These are phyloP conservation scores for Mortierella sp. DNA, from an alignment of 371 early-diverging fungal species.

Conservation along the genomic window DNA sequence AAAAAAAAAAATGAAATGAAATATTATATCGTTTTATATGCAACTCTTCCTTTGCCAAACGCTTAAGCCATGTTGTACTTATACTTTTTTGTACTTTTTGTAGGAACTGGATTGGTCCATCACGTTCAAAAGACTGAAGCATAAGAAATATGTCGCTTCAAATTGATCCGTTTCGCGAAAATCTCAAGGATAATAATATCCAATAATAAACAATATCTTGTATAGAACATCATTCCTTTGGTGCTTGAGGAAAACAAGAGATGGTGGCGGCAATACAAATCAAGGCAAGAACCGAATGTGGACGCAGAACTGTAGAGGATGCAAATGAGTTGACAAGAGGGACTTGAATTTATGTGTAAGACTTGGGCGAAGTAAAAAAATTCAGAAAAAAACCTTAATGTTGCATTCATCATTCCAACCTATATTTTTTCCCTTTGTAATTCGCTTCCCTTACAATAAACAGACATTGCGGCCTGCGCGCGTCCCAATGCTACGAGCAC, in stretches of 20 bases:
- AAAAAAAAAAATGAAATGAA: too few relatives aligned
- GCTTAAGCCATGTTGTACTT: too few relatives aligned
- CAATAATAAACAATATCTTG: neutral
- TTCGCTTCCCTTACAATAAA: slow-evolving; percentile 21
- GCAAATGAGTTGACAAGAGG: neutral
- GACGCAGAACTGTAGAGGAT: slow-evolving; percentile 16
- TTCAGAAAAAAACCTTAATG: slow-evolving; percentile 7
- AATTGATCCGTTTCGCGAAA: neutral
- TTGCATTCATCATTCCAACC: neutral
- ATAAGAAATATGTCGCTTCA: neutral
- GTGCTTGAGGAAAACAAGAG: slow-evolving; percentile 35
- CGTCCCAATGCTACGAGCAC: slow-evolving; percentile 39
- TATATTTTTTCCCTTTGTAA: neutral
- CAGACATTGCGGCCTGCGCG: slow-evolving; percentile 40
- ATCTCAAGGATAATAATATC: neutral
- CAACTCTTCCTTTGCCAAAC: too few relatives aligned
- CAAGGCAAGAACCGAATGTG: slow-evolving; percentile 16
- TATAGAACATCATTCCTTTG: slow-evolving; percentile 6
- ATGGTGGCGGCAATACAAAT: slow-evolving; percentile 32
- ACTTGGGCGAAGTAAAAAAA: slow-evolving; percentile 16
- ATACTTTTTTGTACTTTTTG: slow-evolving; percentile 10
- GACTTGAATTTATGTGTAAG: neutral
- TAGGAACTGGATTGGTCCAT: slow-evolving; percentile 47
- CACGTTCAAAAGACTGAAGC: slow-evolving; percentile 25
- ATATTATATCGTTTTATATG: neutral